Evolutionary conservation across 1,284 basidiomycete genomes (phyloP).

Genomic region (Rhodotorula sp.): DNA sequence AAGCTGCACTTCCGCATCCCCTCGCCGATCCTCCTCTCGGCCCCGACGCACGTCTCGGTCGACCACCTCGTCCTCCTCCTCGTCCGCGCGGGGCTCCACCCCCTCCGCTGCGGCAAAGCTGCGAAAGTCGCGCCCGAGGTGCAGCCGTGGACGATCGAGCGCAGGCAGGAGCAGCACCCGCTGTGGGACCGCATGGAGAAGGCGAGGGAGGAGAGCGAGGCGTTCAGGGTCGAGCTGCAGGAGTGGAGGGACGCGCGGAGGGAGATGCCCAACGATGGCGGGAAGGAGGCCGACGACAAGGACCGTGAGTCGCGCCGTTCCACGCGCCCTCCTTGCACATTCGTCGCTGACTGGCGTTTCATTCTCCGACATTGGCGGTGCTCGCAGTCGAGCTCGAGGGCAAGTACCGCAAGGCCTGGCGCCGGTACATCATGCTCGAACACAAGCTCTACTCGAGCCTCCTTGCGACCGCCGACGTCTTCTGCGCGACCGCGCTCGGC

Average conservation of each 20-base stretch:
- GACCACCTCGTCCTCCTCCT: slow-evolving; percentile 84
- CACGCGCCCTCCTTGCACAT: no score
- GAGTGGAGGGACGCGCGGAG: slow-evolving; percentile 12
- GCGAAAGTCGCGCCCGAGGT: slow-evolving; percentile 66
- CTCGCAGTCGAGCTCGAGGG: slow-evolving; percentile 41
- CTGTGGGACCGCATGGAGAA: slow-evolving; percentile 57
- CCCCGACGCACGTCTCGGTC: slow-evolving; percentile 93
- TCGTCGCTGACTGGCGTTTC: no score
- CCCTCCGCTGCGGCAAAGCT: slow-evolving; percentile 72
- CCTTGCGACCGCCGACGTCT: slow-evolving; percentile 52
- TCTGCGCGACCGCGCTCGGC: slow-evolving; percentile 51
- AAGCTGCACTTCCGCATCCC: slow-evolving; percentile 84
- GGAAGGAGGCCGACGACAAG: slow-evolving; percentile 45
- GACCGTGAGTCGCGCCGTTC: slow-evolving; percentile 1
- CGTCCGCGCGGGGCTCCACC: slow-evolving; percentile 63
- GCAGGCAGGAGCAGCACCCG: slow-evolving; percentile 50
- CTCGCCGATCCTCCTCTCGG: slow-evolving; percentile 81
- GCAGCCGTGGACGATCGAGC: slow-evolving; percentile 65
- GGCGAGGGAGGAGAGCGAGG: slow-evolving; percentile 50
- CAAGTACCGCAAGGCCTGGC: slow-evolving; percentile 43
- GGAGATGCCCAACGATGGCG: neutral
- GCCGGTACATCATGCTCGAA: slow-evolving; percentile 46
- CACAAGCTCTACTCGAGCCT: slow-evolving; percentile 49
- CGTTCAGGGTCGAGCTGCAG: slow-evolving; percentile 26
- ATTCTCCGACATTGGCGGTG: no score